Evolutionary conservation across 2,329 filamentous ascomycete genomes (phyloP), one percentile per base, ranked within the genome.

Genomic region (Teratosphaeriaceae sp.): DNA sequence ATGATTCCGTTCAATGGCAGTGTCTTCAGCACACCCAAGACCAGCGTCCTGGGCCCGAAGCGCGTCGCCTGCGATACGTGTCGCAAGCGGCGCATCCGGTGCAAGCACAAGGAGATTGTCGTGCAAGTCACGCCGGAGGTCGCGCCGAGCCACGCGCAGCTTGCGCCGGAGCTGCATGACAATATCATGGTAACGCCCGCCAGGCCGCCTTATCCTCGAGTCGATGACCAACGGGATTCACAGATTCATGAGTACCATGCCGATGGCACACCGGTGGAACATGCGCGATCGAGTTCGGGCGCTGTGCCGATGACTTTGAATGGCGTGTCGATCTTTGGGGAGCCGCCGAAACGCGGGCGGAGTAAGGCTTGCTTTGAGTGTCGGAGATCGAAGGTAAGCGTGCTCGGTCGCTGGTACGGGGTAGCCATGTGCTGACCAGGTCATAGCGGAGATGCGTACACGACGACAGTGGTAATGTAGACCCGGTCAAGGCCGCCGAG

Each of bases 281-380:
- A n/a, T n/a, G n/a, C n/a, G n/a, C n/a, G n/a, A n/a, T n/a, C n/a
- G n/a, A n/a, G n/a, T n/a, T n/a, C n/a, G n/a, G n/a, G n/a, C n/a
- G n/a, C n/a, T n/a, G n/a, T n/a, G n/a, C 64, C 47, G 62, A 74
- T 46, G 69, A 68, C 35, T 73, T 78, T 62, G 76, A 78, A 58
- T 72, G 76, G 46, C 64, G 77, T 59, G 73, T 71, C 57, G 75
- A 80, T 64, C 74, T 79, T 47, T 78, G 78, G 57, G 23, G 58
- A 61, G 38, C 40, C 47, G 21, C 49, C 52, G 20, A 65, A 63
- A 46, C 60, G 60, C 12, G 60, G 62, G 21, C 50, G 79, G 53
- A 80, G 72, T 54, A 82, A 81, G 60, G 79, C 79, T 33, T 83
- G 79, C 58, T 72, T 78, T 45, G 78, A 82, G 53, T 83, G 79